Conservation (phyloP, 2,329 filamentous ascomycete species). For the Colletotrichum tropicicola region DNA sequence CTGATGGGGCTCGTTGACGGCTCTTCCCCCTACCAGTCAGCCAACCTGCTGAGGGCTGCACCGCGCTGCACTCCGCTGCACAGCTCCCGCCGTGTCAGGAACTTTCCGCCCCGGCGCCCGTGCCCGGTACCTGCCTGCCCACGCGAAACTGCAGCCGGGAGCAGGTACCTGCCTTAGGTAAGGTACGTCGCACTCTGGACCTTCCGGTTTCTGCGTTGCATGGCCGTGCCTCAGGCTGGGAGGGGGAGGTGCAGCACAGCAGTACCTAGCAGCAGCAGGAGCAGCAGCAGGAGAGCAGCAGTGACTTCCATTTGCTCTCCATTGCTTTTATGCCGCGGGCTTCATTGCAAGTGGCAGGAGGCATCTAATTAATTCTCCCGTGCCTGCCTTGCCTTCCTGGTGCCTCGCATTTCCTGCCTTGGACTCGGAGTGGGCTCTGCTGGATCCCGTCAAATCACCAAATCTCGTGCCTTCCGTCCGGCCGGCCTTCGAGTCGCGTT, state of each 20-base stretch:
- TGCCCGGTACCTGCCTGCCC: neutral
- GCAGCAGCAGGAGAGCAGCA: too few species aligned
- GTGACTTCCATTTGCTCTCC: too few species aligned
- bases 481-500: neutral
- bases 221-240: neutral
- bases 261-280: too few species aligned
- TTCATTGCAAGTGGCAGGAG: too few species aligned
- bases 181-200: neutral
- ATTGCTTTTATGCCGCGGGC: too few species aligned
- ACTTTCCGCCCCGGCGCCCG: neutral
- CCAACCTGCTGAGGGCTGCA: neutral
- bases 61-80: constrained; percentile 6
- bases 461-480: neutral
- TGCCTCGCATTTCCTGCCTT: neutral
- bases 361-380: too few species aligned
- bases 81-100: constrained; percentile 6
- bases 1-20: too few species aligned
- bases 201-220: constrained; percentile 1
- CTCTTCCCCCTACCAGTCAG: too few species aligned
- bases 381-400: too few species aligned
- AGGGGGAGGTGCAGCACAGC: too few species aligned
- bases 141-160: neutral
- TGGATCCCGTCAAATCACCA: constrained; percentile 5
- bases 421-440: constrained; percentile 12
- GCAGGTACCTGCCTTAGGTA: constrained; percentile 17